Percentiles rank a stretch among this genome's conserved stretches.
Conservation (phyloP, 148 eudicot genomes). For the Heliosperma pusillum region DNA sequence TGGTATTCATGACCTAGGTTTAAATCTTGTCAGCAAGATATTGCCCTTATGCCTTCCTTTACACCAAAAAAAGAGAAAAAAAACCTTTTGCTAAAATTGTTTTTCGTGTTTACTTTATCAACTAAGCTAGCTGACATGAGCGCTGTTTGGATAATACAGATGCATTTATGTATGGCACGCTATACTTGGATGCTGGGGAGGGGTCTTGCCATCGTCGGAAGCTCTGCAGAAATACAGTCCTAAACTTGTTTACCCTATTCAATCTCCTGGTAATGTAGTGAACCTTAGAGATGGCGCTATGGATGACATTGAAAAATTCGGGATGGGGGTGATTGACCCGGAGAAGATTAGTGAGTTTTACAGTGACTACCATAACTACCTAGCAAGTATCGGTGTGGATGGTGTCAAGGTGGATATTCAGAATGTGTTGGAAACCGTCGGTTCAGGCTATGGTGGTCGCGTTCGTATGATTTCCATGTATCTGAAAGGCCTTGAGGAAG, state of each 20-base stretch:
- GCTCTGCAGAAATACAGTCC: constrained; percentile 44
- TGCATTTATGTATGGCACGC: constrained; percentile 60
- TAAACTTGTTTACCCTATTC: constrained; percentile 47
- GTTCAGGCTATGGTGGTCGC: constrained; percentile 55
- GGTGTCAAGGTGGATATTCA: constrained; percentile 69
- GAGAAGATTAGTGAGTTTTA: constrained; percentile 45
- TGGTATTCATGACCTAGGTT: too few species aligned
- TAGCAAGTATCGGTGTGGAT: constrained; percentile 50
- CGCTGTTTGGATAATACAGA: constrained; percentile 22
- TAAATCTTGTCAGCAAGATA: too few species aligned
- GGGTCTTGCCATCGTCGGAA: constrained; percentile 45
- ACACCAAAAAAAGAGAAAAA: too few species aligned
- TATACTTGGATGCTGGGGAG: constrained; percentile 64
- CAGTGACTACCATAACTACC: constrained; percentile 53
- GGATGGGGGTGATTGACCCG: constrained; percentile 48
- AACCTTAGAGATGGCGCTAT: constrained; percentile 61
- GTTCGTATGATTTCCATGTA: constrained; percentile 42
- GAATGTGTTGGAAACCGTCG: constrained; percentile 50
- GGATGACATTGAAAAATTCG: constrained; percentile 58
- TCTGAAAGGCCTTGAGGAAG: constrained; percentile 48
- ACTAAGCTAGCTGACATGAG: too few species aligned
- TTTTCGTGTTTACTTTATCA: too few species aligned
- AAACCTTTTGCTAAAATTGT: neutral
- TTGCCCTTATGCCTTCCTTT: too few species aligned
- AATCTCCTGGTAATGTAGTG: constrained; percentile 52